phyloP scores from a whole-genome alignment of 495 filamentous ascomycete genomes.

The Tuber brumale region DNA sequence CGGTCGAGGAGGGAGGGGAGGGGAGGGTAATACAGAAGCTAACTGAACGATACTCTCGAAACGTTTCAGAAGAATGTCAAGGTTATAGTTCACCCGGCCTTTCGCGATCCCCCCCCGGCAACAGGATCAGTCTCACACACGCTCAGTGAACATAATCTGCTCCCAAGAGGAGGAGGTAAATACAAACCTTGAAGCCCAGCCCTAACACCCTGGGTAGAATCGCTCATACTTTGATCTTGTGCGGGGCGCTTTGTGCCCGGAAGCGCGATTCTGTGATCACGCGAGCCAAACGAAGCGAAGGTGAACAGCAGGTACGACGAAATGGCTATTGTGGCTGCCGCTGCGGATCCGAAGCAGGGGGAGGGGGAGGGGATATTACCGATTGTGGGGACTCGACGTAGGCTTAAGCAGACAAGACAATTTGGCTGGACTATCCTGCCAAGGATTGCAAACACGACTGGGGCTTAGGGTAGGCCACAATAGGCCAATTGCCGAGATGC shows the following conservation, averaged over 20 bases:
- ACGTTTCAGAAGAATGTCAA: conserved; percentile 54
- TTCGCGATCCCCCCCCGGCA: conserved; percentile 7
- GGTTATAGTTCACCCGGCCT: conserved; percentile 53
- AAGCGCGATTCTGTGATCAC: neutral
- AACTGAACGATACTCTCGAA: conserved; percentile 59
- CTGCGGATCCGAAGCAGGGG: neutral
- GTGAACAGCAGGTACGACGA: neutral
- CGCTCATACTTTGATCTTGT: conserved; percentile 20
- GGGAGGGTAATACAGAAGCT: conserved; percentile 46
- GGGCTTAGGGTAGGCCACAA: neutral
- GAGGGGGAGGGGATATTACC: neutral
- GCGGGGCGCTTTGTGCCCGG: neutral
- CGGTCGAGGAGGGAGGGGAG: neutral
- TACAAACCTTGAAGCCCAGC: conserved; percentile 29
- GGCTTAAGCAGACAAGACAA: neutral
- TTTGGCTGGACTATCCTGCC: neutral
- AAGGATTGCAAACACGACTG: conserved; percentile 1
- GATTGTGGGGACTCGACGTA: neutral
- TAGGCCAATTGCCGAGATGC: neutral
- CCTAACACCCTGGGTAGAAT: conserved; percentile 22
- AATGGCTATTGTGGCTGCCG: neutral
- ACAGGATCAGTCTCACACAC: conserved; percentile 8
- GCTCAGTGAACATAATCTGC: neutral
- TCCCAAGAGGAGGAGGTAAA: neutral
- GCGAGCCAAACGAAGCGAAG: neutral